These are phyloP conservation scores for Cercospora berteroae DNA, from an alignment of 2,329 filamentous ascomycete species.

Conservation along the genomic window DNA sequence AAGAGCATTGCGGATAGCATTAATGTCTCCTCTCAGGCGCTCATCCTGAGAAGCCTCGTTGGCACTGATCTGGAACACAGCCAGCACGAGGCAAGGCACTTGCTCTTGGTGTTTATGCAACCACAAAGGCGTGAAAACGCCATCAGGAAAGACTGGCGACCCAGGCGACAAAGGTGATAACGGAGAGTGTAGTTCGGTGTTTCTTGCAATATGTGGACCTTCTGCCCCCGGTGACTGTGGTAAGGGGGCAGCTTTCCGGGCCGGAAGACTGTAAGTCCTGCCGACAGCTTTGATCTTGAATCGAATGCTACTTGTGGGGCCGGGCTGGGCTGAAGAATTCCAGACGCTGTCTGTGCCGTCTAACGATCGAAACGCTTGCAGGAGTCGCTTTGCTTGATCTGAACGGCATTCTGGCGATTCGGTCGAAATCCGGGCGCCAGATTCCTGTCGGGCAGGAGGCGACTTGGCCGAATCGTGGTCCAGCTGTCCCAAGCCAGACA, in stretches of 20 bases:
- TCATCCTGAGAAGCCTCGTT: slow-evolving; percentile 81
- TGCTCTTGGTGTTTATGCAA: slow-evolving; percentile 83
- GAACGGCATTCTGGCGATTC: slow-evolving; percentile 30
- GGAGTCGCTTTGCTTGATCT: slow-evolving; percentile 54
- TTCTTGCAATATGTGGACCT: slow-evolving; percentile 31
- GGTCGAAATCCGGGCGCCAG: slow-evolving; percentile 30
- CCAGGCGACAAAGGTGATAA: slow-evolving; percentile 84
- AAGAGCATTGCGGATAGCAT: slow-evolving; percentile 68
- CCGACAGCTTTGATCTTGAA: slow-evolving; percentile 53
- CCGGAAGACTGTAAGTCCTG: slow-evolving; percentile 65
- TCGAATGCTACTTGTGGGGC: slow-evolving; percentile 28
- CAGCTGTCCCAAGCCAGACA: slow-evolving; percentile 67
- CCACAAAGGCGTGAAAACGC: slow-evolving; percentile 78
- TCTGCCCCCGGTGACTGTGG: slow-evolving; percentile 47
- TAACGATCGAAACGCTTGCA: slow-evolving; percentile 55
- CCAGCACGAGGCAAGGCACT: slow-evolving; percentile 75
- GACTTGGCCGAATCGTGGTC: slow-evolving; percentile 30
- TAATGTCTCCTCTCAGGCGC: slow-evolving; percentile 83
- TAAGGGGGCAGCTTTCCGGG: slow-evolving; percentile 61
- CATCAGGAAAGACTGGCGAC: slow-evolving; percentile 84
- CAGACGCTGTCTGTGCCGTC: slow-evolving; percentile 32
- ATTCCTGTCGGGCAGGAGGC: slow-evolving; percentile 26
- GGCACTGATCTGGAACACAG: slow-evolving; percentile 74
- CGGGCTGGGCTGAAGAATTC: slow-evolving; percentile 31
- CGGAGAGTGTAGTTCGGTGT: slow-evolving; percentile 74